Evolutionary conservation across 2,329 filamentous ascomycete genomes (phyloP).

Genomic region (Pseudopyricularia cyperi): DNA sequence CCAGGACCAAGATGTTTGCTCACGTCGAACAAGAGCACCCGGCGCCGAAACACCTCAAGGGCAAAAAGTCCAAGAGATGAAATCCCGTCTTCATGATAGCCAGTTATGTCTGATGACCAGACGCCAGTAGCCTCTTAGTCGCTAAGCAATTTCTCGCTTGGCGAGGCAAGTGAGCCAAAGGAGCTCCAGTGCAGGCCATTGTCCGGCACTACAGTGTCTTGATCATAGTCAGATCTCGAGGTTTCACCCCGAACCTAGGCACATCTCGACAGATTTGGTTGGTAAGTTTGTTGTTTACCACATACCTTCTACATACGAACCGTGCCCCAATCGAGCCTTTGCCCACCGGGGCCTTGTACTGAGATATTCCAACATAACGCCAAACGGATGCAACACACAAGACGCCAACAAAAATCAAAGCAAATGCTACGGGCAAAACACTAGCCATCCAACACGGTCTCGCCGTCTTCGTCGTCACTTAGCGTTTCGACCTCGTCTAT

Average conservation of each 20-base stretch:
- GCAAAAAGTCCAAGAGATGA: constrained; percentile 3
- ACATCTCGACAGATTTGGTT: neutral
- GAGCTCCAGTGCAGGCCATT: too few relatives aligned
- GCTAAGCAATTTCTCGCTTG: neutral
- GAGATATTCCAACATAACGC: neutral
- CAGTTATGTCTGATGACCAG: too few relatives aligned
- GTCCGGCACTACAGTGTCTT: neutral
- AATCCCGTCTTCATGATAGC: neutral
- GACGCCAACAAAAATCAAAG: neutral
- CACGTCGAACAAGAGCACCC: constrained; percentile 1
- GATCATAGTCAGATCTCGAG: neutral
- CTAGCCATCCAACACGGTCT: constrained; percentile 19
- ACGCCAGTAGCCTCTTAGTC: too few relatives aligned
- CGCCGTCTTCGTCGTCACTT: constrained; percentile 53
- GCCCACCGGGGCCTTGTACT: neutral
- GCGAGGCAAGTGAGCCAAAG: neutral
- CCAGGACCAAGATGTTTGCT: constrained; percentile 2
- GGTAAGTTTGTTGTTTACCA: neutral
- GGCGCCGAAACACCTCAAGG: neutral
- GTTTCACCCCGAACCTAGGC: too few relatives aligned
- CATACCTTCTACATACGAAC: neutral
- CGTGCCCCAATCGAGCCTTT: neutral
- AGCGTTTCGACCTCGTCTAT: constrained; percentile 85
- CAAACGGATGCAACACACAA: neutral
- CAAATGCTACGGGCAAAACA: neutral